Evolutionary conservation across 2,329 filamentous ascomycete genomes (phyloP), one percentile per base, ranked within the genome.

Genomic region (Leptographium wingfieldii): DNA sequence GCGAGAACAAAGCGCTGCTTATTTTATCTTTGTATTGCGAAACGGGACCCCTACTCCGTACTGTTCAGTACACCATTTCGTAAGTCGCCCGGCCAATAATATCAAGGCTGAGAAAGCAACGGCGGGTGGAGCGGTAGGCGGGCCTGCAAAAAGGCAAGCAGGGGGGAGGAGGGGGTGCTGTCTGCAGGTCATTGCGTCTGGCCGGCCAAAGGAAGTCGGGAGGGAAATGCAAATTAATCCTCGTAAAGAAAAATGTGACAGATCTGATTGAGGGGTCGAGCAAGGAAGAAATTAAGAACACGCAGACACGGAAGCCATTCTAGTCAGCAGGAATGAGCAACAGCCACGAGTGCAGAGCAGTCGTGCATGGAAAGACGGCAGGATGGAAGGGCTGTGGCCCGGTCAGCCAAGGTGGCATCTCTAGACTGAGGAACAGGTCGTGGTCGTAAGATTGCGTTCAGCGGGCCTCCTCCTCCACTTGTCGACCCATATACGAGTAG

Each of bases 101-200:
- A 52, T 33, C 6, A 19, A 22, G 33, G 31, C 33, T 38, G 31
- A 29, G 22, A 29, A 55, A 56, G 40, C n/a, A 59, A 38, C 46
- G 54, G 60, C 62, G 62, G 58, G 51, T 63, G 55, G 58, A 56
- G 62, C 62, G 60, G 60, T 56, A 62, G 62, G 60, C 57, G 38
- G 38, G 53, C 48, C 60, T 43, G 58, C 22, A 40, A 61, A 40
- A 61, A 46, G 57, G 11, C 22, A 57, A 57, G 29, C n/a, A 22
- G 22, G 51, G 33, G n/a, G 51, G n/a, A 16, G 25, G 48, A 46
- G 35, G 40, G 48, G 5, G 33, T 35, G 29, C 7, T 31, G 55
- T 46, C 57, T 61, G 60, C 60, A 61, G 38, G 27, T 43, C 55
- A 27, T 56, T 51, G 55, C 49, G 55, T 52, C 40, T 61, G 54